Base-by-base conservation (phyloP, 2,329 filamentous ascomycete species). In the Chrysoporthe puriensis region DNA sequence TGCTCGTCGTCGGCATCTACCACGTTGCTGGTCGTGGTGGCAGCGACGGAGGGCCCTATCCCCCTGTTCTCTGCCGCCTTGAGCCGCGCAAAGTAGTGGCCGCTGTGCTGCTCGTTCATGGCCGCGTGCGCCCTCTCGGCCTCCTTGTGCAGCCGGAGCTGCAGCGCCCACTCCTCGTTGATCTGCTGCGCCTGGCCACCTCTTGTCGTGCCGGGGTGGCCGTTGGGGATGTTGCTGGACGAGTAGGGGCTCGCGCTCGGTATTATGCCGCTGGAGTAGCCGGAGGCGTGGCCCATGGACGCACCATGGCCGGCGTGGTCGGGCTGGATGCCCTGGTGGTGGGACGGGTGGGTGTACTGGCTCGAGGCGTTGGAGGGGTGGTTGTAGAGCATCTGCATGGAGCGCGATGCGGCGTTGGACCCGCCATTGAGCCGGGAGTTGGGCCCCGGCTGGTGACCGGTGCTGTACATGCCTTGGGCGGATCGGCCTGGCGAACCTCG, bases 121-220 rank as follows among this genome's bases (percentile, higher is more conserved):
- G 85, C 92, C 82, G 77, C 86, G 85, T 85, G 91, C 79, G 83
- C 89, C 81, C 83, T 89, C 82, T 86, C 92, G 74, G 92, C 88
- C 70, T 93, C 91, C 72, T 94, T 92, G 71, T 90, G 91, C 74
- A 94, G 82, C 70, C 91, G 89, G 71, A 97, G 80, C 80, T 99
- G 96, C 76, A 96, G 91, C 71, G 91, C 89, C 94, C 94, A 98
- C 78, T 97, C 91, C 73, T 90, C 88, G 71, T 81, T 88, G 57
- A 84, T 78, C 66, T 82, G 84, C 66, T 85, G 85, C 36, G 79
- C 78, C 71, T 87, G 86, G 3, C 80, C 82, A 43, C 79, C 81
- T 62, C 87, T 80, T 21, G 83, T 78, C 61, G 80, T 81, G 18
- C 79, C 76, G 7, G 80, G 75, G 66, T 88, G 86, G 46, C 87